Base-by-base conservation (phyloP, 805 yeast genomes). In the Pichia nanzhaoensis region DNA sequence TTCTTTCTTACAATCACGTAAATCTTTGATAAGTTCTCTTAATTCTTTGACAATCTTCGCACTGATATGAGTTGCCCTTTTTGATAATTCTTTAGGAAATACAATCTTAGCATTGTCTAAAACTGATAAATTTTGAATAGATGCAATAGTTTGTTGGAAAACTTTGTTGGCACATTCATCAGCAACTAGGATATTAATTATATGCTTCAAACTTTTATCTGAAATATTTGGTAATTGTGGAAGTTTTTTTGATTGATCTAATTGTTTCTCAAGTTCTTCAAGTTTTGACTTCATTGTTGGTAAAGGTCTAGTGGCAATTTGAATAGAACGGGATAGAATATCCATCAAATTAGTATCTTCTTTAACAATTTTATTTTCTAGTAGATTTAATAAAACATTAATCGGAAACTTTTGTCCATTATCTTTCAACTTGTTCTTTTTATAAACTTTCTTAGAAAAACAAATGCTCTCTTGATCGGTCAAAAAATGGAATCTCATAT, bases 101-200 rank as follows among this genome's bases (percentile, higher is more conserved):
- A 80, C 71, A 36, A 70, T 69, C 51, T 77, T 79, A 3, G 88
- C 82, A 46, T 75, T 74, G 1, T 75, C 72, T 18, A 89, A 61
- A 16, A 73, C 67, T 0, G 87, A 75, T 37, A 90, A 61, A 56
- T 84, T 82, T 52, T 83, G 90, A 81, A 90, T 84, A 1, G 88
- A 77, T 48, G 85, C 77, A 42, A 90, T 71, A 0, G 90, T 80
- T 58, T 89, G 85, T 55, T 88, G 88, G 66, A 90, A 88, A 0
- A 95, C 86, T 36, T 82, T 75, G 51, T 86, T 82, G 31, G 90
- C 80, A 58, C 96, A 88, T 45, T 90, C 95, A 56, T 85, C 87
- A 1, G 91, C 77, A 4, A 82, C 77, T 43, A 90, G 69, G 28
- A 86, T 78, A 19, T 78, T 72, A 14, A 85, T 82, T 28, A 88